Evolutionary conservation across 805 yeast species (phyloP).

Genomic region (Yarrowia keelungensis): DNA sequence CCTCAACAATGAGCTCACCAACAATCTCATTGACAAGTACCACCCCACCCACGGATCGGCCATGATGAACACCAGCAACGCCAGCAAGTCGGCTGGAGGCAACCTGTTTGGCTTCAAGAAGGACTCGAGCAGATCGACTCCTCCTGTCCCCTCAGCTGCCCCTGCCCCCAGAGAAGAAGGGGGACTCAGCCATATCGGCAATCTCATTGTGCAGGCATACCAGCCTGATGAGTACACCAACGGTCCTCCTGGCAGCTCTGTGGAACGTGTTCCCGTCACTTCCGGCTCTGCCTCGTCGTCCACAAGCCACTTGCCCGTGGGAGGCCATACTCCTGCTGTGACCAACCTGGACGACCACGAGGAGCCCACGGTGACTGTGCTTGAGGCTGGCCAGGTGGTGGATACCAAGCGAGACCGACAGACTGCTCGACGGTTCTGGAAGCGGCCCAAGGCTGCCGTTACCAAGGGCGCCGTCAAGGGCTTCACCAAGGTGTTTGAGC

Average conservation of each 20-base stretch:
- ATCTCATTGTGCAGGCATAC: slow-evolving; percentile 34
- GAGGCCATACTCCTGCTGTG: slow-evolving; percentile 39
- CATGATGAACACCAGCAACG: neutral
- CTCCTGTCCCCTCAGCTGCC: slow-evolving; percentile 3
- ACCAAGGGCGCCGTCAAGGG: slow-evolving; percentile 49
- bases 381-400: slow-evolving; percentile 44
- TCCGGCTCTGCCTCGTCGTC: slow-evolving; percentile 18
- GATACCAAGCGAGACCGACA: slow-evolving; percentile 44
- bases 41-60: slow-evolving; percentile 38
- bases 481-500: slow-evolving; percentile 49
- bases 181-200: slow-evolving; percentile 23
- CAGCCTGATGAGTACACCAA: slow-evolving; percentile 38
- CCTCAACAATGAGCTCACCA: slow-evolving; percentile 51
- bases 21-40: slow-evolving; percentile 50
- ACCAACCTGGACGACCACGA: slow-evolving; percentile 41
- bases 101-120: slow-evolving; percentile 36
- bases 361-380: slow-evolving; percentile 47
- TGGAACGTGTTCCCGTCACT: slow-evolving; percentile 31
- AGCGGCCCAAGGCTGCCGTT: slow-evolving; percentile 50
- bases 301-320: slow-evolving; percentile 15
- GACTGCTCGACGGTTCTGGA: slow-evolving; percentile 48
- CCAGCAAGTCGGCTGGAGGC: slow-evolving; percentile 6
- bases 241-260: slow-evolving; percentile 35
- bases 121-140: slow-evolving; percentile 7
- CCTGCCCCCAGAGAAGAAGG: slow-evolving; percentile 23